Conservation (phyloP, 2,329 filamentous ascomycete genomes). For the Gaeumannomyces sp. region DNA sequence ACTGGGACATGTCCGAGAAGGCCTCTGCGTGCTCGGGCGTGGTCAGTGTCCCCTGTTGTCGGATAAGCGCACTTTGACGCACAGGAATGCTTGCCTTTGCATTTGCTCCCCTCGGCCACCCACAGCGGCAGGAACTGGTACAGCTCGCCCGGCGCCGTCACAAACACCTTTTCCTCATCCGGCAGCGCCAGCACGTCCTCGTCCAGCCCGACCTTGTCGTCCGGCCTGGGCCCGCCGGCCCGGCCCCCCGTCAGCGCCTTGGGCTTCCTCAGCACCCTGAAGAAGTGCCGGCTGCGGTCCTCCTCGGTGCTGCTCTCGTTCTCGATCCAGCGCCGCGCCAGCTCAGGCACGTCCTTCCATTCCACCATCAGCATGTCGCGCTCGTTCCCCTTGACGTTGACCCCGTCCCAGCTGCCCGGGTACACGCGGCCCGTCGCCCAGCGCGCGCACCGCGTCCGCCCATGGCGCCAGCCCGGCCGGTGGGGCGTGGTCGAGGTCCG, state of each 20-base stretch:
- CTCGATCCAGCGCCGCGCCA: conserved; percentile 30
- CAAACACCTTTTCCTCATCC: conserved; percentile 23
- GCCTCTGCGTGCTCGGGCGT: neutral
- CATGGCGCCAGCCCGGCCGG: conserved; percentile 22
- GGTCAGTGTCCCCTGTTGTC: neutral
- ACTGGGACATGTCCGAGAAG: conserved; percentile 19
- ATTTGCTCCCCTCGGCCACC: conserved; percentile 28
- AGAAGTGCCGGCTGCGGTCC: conserved; percentile 15
- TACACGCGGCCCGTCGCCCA: conserved; percentile 23
- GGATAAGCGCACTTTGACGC: neutral
- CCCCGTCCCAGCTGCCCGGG: conserved; percentile 35
- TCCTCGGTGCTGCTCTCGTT: conserved; percentile 13
- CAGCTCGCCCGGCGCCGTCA: conserved; percentile 36
- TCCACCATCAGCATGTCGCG: conserved; percentile 33
- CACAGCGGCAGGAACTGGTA: conserved; percentile 35
- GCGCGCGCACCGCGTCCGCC: conserved; percentile 21
- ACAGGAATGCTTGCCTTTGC: conserved; percentile 21
- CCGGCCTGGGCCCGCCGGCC: conserved; percentile 6
- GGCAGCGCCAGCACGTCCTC: conserved; percentile 10
- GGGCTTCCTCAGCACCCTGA: conserved; percentile 17
- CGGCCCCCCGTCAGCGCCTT: conserved; percentile 25
- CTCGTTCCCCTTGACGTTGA: conserved; percentile 31
- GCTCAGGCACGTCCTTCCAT: conserved; percentile 25
- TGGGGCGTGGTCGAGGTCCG: conserved; percentile 16
- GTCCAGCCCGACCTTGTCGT: conserved; percentile 10